These are phyloP conservation scores for Candida smagusa DNA, from an alignment of 1,139 yeast species.

Conservation along the genomic window DNA sequence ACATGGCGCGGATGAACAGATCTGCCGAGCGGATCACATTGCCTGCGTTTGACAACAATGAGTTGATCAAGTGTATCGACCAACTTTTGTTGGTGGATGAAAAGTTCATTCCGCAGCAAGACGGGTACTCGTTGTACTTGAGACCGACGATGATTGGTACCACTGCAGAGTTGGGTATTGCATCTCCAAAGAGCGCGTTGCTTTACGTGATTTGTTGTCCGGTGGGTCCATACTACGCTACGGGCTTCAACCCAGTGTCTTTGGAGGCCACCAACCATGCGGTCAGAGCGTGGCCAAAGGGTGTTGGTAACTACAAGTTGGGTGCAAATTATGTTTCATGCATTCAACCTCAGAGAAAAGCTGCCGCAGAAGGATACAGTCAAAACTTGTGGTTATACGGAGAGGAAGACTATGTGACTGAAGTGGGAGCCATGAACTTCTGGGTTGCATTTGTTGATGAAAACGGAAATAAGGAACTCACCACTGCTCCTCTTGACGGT, in stretches of 20 bases:
- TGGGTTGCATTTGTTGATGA: conserved; percentile 77
- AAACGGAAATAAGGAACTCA: conserved; percentile 85
- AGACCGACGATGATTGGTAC: conserved; percentile 97
- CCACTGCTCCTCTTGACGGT: conserved; percentile 95
- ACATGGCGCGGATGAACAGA: conserved; percentile 86
- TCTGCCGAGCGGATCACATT: conserved; percentile 85
- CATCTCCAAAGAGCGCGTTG: conserved; percentile 74
- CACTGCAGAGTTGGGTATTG: conserved; percentile 79
- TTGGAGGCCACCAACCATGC: conserved; percentile 94
- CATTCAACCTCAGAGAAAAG: conserved; percentile 81
- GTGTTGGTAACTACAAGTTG: conserved; percentile 90
- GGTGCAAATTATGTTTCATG: conserved; percentile 99
- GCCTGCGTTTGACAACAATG: conserved; percentile 79
- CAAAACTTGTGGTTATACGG: conserved; percentile 97
- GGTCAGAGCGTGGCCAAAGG: conserved; percentile 99
- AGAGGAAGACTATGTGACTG: conserved; percentile 83
- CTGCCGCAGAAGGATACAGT: conserved; percentile 85
- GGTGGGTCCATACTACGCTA: conserved; percentile 87
- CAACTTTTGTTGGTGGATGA: conserved; percentile 72
- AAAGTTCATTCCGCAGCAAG: conserved; percentile 74
- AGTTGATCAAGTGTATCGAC: conserved; percentile 69
- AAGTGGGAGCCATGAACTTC: conserved; percentile 96
- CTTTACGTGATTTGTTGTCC: conserved; percentile 88
- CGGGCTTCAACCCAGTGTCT: conserved; percentile 91
- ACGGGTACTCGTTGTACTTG: conserved; percentile 86